Base-by-base conservation (phyloP, 2,329 filamentous ascomycete species). In the Achaetomium macrosporum region DNA sequence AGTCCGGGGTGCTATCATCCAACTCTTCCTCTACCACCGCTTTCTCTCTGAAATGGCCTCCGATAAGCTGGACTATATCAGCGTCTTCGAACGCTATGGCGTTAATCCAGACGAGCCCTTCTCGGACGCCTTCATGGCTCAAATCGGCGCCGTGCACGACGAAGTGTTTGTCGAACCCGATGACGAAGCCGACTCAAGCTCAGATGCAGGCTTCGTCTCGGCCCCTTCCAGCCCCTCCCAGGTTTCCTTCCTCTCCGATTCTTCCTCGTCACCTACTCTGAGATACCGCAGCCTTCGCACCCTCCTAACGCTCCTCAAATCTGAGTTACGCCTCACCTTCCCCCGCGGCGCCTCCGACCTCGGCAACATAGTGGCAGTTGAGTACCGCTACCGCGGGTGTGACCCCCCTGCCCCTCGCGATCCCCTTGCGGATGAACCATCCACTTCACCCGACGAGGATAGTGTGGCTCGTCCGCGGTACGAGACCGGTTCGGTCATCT, bases 1-100 rank as follows among this genome's bases (percentile, higher is more conserved):
- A 0, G 76, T 89, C 42, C 81, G 87, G 11, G 88, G 89, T 0
- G 88, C 90, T 0, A 82, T 85, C 61, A 85, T 96, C 55, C 93
- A 99, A 66, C 75, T 97, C 0, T 90, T 95, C 69, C 74, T 97
- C 0, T 99, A 97, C 65, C 90, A 92, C 59, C 84, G 84, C 25
- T 83, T 97, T 49, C 75, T 99, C n/a, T 82, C 84, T 10, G 78
- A 84, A 2, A 82, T 97, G 62, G 88, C 86, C 0, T 77, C 81
- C 0, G 85, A 85, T 46, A 77, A 78, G 8, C 76, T 96, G 0
- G 81, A 90, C 52, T 88, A 90, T 35, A 69, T 81, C 17, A 71
- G 75, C 0, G 75, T 97, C 1, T 83, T 92, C 53, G 67, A 75
- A 7, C 84, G 90, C 1, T 95, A 96, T 61, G 74, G 76, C 0